Evolutionary conservation across 1,284 basidiomycete genomes (phyloP).

Genomic region (Exobasidium cylindrosporum): DNA sequence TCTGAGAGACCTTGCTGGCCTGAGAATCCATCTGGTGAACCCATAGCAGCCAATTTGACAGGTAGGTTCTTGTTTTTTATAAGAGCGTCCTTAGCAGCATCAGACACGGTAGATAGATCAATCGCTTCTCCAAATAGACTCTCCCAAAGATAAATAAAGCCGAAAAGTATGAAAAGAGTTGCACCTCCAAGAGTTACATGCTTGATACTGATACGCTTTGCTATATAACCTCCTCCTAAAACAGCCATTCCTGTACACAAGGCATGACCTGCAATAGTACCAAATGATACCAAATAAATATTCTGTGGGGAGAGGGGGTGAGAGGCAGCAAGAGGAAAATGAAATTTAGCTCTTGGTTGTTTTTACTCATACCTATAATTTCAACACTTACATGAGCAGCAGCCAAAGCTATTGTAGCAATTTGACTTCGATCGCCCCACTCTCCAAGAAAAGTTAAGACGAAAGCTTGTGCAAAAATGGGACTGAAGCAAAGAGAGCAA

Average conservation of each 20-base stretch:
- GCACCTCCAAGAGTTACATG: conserved; percentile 85
- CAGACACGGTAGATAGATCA: not conserved
- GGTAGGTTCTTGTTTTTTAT: no score
- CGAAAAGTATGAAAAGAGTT: conserved; percentile 77
- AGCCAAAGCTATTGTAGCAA: conserved; percentile 92
- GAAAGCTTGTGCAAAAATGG: conserved; percentile 93
- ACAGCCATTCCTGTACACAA: conserved; percentile 87
- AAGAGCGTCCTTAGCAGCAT: no score
- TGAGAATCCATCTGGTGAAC: no score
- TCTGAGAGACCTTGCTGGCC: no score
- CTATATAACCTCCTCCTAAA: conserved; percentile 81
- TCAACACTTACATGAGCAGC: conserved; percentile 74
- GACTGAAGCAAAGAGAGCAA: conserved; percentile 76
- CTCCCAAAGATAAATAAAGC: conserved; percentile 56
- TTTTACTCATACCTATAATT: conserved; percentile 51
- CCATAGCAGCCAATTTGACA: no score
- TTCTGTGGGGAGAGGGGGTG: conserved; percentile 58
- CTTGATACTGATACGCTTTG: conserved; percentile 89
- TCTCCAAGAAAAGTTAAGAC: conserved; percentile 93
- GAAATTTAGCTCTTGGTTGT: not conserved
- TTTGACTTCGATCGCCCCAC: conserved; percentile 97
- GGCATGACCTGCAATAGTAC: conserved; percentile 84
- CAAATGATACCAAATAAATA: conserved; percentile 76
- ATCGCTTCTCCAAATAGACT: conserved; percentile 40
- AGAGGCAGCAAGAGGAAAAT: not conserved